These are phyloP conservation scores for Arachis stenosperma DNA, from an alignment of 306 rosid species.

Conservation along the genomic window DNA sequence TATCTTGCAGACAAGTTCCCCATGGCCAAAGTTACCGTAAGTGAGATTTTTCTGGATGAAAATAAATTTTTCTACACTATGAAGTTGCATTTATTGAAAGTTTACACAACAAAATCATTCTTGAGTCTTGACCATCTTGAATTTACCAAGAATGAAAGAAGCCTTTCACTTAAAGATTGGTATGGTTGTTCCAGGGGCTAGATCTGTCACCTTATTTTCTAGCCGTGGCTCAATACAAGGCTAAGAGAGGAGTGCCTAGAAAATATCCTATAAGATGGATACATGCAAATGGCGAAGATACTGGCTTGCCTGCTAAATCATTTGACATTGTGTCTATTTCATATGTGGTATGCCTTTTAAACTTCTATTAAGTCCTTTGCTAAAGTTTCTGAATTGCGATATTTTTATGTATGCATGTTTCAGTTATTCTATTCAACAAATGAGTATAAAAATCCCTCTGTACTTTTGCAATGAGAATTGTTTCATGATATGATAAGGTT, in stretches of 20 bases:
- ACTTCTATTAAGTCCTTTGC: slow-evolving; percentile 3
- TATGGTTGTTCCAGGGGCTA: slow-evolving; percentile 56
- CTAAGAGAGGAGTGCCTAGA: slow-evolving; percentile 49
- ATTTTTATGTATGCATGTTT: background rate
- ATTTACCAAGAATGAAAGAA: slow-evolving; percentile 28
- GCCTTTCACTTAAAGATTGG: slow-evolving; percentile 30
- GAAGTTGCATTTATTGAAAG: slow-evolving; percentile 6
- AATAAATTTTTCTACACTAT: slow-evolving; percentile 21
- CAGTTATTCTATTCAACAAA: background rate
- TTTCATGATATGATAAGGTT: background rate
- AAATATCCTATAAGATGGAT: slow-evolving; percentile 59
- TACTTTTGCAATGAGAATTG: background rate
- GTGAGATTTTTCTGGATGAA: slow-evolving; percentile 38
- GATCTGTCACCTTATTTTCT: slow-evolving; percentile 78
- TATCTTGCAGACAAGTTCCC: slow-evolving; percentile 64
- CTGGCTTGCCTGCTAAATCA: slow-evolving; percentile 61
- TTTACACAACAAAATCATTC: background rate
- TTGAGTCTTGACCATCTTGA: slow-evolving; percentile 18
- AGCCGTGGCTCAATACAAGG: slow-evolving; percentile 68
- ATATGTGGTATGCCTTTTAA: slow-evolving; percentile 51
- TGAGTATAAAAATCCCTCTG: slow-evolving; percentile 2
- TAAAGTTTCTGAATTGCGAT: slow-evolving; percentile 3
- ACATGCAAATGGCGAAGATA: slow-evolving; percentile 70
- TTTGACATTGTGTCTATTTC: slow-evolving; percentile 63
- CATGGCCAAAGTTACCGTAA: slow-evolving; percentile 57